Evolutionary conservation across 1,139 yeast genomes (phyloP).

Genomic region (Nakaseomyces kungkrabaensis): DNA sequence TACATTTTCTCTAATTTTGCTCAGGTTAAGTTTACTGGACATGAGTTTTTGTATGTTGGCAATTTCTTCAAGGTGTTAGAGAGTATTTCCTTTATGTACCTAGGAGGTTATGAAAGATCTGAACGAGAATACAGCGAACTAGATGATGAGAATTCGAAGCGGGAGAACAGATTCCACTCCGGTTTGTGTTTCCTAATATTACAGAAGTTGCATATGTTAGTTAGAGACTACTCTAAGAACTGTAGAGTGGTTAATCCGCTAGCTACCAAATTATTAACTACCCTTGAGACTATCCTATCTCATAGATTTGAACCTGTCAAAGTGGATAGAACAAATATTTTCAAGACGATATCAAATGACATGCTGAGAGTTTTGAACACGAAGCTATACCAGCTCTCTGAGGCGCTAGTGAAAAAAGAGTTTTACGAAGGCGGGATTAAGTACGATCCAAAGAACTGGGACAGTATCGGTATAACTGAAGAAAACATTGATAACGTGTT

Average conservation of each 20-base stretch:
- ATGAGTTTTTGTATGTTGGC: constrained; percentile 23
- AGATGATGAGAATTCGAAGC: not conserved
- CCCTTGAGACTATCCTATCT: constrained; percentile 14
- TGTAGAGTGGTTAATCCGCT: constrained; percentile 18
- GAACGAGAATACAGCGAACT: not conserved
- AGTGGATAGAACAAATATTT: not conserved
- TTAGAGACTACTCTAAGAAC: constrained; percentile 25
- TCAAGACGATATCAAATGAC: constrained; percentile 1
- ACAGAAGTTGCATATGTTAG: constrained; percentile 22
- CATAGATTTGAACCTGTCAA: constrained; percentile 8
- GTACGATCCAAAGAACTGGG: constrained; percentile 9
- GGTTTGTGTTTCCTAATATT: constrained; percentile 11
- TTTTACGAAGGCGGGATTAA: constrained; percentile 19
- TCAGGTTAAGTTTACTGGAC: constrained; percentile 24
- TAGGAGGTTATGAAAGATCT: constrained; percentile 20
- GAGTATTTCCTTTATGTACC: constrained; percentile 17
- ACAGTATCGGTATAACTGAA: constrained; percentile 17
- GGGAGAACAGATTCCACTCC: constrained; percentile 3
- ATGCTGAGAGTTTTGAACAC: constrained; percentile 12
- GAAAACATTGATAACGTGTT: constrained; percentile 15
- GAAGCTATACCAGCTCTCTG: constrained; percentile 22
- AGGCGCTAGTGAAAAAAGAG: constrained; percentile 25
- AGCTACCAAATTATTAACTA: constrained; percentile 13
- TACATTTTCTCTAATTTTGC: constrained; percentile 27
- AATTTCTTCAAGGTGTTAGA: constrained; percentile 18